Evolutionary conservation across 2,329 filamentous ascomycete species (phyloP).

Genomic region (Fusarium oxysporum): DNA sequence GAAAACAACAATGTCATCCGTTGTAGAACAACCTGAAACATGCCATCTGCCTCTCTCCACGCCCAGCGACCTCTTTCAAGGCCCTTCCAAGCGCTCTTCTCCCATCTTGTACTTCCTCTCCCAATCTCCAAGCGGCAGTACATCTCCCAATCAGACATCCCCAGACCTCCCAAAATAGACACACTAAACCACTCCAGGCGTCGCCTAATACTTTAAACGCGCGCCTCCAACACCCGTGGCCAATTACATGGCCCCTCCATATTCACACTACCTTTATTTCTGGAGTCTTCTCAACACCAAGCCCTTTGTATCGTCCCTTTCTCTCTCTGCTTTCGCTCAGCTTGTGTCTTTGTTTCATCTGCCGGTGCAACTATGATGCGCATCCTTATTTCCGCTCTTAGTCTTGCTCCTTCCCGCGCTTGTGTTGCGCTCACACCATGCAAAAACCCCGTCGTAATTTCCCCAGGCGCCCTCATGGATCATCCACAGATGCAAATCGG

Average conservation of each 20-base stretch:
- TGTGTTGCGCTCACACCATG: slow-evolving; percentile 35
- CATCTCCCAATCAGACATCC: slow-evolving; percentile 29
- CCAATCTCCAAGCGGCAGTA: slow-evolving; percentile 14
- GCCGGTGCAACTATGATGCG: slow-evolving; percentile 36
- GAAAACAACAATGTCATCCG: background rate
- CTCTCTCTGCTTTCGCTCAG: background rate
- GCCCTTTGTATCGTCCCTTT: background rate
- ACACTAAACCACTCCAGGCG: slow-evolving; percentile 28
- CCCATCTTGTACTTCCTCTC: slow-evolving; percentile 24
- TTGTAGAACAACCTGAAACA: slow-evolving; percentile 38
- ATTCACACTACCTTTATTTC: slow-evolving; percentile 24
- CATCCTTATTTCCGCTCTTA: slow-evolving; percentile 31
- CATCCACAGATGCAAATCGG: slow-evolving; percentile 36
- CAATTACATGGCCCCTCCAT: slow-evolving; percentile 29
- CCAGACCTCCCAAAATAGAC: slow-evolving; percentile 38
- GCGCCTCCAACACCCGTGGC: slow-evolving; percentile 35
- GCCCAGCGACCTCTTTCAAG: slow-evolving; percentile 8
- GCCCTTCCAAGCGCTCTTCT: slow-evolving; percentile 32
- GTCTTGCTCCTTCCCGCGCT: slow-evolving; percentile 25
- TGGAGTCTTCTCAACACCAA: slow-evolving; percentile 35
- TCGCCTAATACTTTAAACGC: slow-evolving; percentile 44
- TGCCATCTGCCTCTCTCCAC: slow-evolving; percentile 37
- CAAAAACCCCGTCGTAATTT: slow-evolving; percentile 45
- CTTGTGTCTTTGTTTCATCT: slow-evolving; percentile 14
- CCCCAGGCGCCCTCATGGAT: slow-evolving; percentile 32